Evolutionary conservation across 257 asterid species (phyloP).

Genomic region (Apocynum venetum): DNA sequence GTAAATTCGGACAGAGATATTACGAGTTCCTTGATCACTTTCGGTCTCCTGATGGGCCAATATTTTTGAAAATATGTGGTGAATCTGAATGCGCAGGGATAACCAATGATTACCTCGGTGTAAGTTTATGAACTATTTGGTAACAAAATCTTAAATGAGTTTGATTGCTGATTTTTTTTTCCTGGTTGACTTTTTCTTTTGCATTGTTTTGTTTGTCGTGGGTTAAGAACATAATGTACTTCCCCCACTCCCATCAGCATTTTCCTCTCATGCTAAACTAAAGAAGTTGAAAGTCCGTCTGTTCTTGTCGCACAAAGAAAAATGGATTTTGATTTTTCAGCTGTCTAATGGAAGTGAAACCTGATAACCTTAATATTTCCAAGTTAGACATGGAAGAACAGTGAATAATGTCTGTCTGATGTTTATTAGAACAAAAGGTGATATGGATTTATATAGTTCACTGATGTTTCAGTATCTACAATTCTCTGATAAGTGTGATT

Average conservation of each 20-base stretch:
- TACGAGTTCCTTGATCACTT: slow-evolving; percentile 81
- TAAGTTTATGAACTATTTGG: slow-evolving; percentile 27
- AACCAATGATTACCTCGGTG: slow-evolving; percentile 70
- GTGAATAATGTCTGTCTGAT: too few relatives aligned
- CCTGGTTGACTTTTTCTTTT: background rate
- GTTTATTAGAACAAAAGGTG: too few relatives aligned
- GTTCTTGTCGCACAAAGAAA: background rate
- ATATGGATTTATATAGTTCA: background rate
- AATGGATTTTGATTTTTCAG: background rate
- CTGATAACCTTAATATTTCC: background rate
- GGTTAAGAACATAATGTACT: too few relatives aligned
- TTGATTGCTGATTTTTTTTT: background rate
- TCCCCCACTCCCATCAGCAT: background rate
- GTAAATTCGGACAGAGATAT: slow-evolving; percentile 74
- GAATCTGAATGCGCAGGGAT: slow-evolving; percentile 88
- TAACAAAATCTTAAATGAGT: background rate
- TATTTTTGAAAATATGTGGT: slow-evolving; percentile 82
- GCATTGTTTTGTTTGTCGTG: background rate
- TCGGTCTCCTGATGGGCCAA: slow-evolving; percentile 74
- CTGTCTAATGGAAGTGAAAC: background rate
- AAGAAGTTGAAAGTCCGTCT: background rate
- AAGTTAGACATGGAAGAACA: background rate
- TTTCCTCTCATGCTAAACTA: background rate
- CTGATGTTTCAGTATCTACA: too few relatives aligned
- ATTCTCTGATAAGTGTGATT: too few relatives aligned